Conservation (phyloP, 495 filamentous ascomycete genomes). For the Daldinia concentrica region DNA sequence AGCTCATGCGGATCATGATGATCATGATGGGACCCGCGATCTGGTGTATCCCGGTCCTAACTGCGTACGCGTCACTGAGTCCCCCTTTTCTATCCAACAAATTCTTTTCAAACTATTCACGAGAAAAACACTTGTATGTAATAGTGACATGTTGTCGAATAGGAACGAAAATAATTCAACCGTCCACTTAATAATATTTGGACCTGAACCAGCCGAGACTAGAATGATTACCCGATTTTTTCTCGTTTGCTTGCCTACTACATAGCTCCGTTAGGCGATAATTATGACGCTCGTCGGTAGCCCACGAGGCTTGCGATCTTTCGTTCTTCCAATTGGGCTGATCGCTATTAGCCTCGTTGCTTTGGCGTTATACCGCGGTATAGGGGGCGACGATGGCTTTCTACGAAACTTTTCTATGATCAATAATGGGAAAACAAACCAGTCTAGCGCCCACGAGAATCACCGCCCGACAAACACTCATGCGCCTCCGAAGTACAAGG, state of each 20-base stretch:
- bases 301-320: constrained; percentile 41
- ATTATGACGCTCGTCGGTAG: constrained; percentile 40
- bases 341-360: constrained; percentile 39
- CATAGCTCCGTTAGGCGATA: constrained; percentile 19
- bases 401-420: constrained; percentile 41
- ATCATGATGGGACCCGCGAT: constrained; percentile 21
- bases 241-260: constrained; percentile 4
- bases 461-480: constrained; percentile 44
- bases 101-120: background rate
- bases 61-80: constrained; percentile 16
- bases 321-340: constrained; percentile 37
- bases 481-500: constrained; percentile 49
- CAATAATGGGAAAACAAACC: constrained; percentile 12
- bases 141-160: background rate
- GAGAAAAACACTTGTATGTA: background rate
- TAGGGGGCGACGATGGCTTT: constrained; percentile 28
- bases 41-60: constrained; percentile 10
- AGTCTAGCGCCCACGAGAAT: constrained; percentile 24
- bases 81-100: constrained; percentile 15
- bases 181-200: background rate
- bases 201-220: constrained; percentile 9
- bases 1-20: constrained; percentile 30
- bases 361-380: constrained; percentile 34
- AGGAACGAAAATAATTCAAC: background rate
- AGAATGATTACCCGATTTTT: constrained; percentile 24